Evolutionary conservation across 805 yeast genomes (phyloP).

Genomic region (Starmerella khaoyaiensis): DNA sequence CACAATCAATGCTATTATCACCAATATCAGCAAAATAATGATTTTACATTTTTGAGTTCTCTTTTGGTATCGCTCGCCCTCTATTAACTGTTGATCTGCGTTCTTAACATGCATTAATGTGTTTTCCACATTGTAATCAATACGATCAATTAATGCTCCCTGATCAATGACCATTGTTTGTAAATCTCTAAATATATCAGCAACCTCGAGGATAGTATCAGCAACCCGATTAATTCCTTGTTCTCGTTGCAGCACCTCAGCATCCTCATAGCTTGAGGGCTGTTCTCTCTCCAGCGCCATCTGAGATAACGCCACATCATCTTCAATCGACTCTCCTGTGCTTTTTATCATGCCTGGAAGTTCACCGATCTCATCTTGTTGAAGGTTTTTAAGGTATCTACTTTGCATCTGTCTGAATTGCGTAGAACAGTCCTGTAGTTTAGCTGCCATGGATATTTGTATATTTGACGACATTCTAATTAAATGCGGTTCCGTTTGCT

Average conservation of each 20-base stretch:
- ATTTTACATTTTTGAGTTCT: conserved; percentile 84
- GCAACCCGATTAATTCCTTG: conserved; percentile 83
- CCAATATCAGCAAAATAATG: conserved; percentile 55
- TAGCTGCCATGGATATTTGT: conserved; percentile 71
- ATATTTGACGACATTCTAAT: conserved; percentile 60
- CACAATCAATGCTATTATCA: conserved; percentile 60
- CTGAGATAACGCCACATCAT: conserved; percentile 28
- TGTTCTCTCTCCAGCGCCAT: conserved; percentile 28
- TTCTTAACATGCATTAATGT: conserved; percentile 63
- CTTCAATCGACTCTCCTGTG: conserved; percentile 20
- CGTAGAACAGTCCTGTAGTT: conserved; percentile 66
- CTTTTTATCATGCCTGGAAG: conserved; percentile 18
- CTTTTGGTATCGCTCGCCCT: conserved; percentile 72
- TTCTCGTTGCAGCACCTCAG: conserved; percentile 55
- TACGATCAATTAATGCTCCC: conserved; percentile 85
- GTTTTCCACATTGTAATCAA: conserved; percentile 77
- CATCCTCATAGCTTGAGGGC: conserved; percentile 19
- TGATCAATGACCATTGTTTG: conserved; percentile 88
- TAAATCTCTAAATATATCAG: conserved; percentile 85
- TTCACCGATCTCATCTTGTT: conserved; percentile 26
- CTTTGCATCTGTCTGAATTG: conserved; percentile 78
- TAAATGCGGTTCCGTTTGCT: conserved; percentile 37
- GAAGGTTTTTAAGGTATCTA: conserved; percentile 69
- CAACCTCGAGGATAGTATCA: conserved; percentile 84
- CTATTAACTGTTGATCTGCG: conserved; percentile 63